Evolutionary conservation across 2,329 filamentous ascomycete genomes (phyloP).

Genomic region (Nemania sp.): DNA sequence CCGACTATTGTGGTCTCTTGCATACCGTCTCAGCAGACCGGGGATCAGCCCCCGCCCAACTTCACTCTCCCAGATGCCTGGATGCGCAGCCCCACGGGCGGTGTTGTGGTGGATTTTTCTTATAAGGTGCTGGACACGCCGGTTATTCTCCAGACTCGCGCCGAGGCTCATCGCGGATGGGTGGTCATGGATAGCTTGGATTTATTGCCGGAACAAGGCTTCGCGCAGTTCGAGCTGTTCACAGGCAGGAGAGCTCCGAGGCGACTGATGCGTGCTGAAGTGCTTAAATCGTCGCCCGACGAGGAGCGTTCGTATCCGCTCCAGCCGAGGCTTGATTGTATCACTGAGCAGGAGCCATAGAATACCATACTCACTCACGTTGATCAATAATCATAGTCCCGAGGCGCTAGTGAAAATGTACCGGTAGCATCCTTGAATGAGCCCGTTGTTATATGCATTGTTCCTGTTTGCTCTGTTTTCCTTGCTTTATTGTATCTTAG

Average conservation of each 20-base stretch:
- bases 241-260: slow-evolving; percentile 72
- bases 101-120: slow-evolving; percentile 73
- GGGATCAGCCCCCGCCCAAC: slow-evolving; percentile 65
- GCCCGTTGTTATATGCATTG: too few relatives aligned
- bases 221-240: slow-evolving; percentile 81
- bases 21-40: slow-evolving; percentile 71
- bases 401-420: too few relatives aligned
- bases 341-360: slow-evolving; percentile 45
- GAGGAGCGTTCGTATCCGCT: slow-evolving; percentile 46
- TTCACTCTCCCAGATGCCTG: slow-evolving; percentile 71
- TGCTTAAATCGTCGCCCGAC: slow-evolving; percentile 51
- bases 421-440: too few relatives aligned
- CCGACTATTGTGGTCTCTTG: slow-evolving; percentile 78
- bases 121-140: slow-evolving; percentile 76
- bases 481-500: too few relatives aligned
- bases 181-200: slow-evolving; percentile 77
- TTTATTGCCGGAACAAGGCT: slow-evolving; percentile 75
- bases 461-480: too few relatives aligned
- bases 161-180: slow-evolving; percentile 65
- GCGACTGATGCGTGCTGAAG: slow-evolving; percentile 69
- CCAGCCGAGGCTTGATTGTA: slow-evolving; percentile 45
- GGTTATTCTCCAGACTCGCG: slow-evolving; percentile 67
- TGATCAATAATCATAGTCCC: too few relatives aligned
- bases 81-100: slow-evolving; percentile 73
- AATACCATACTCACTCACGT: not conserved